Evolutionary conservation across 139 green algal genomes (phyloP), one percentile per base, ranked within the genome.

Genomic region (Chlamydomonas sphaeroides): DNA sequence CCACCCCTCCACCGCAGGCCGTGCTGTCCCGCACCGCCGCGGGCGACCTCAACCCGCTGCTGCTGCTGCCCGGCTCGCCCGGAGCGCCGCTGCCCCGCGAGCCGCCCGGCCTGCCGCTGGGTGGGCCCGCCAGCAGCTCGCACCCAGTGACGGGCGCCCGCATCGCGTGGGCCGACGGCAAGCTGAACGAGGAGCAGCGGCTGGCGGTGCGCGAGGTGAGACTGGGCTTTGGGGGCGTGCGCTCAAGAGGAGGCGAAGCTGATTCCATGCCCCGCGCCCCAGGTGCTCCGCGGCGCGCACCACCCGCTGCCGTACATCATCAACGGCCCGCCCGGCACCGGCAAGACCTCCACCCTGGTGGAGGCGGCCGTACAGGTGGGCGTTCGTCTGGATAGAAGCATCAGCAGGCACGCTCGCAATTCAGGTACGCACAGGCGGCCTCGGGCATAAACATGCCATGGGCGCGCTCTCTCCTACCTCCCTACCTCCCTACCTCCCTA

Each of bases 291-390:
- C 3, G 77, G 76, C 10, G 74, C 49, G 11, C 69, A 86, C 57
- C 75, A 74, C 0, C 70, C 69, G 17, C 65, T 86, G 81, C 81
- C 86, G 3, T 90, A 84, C 77, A 68, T 90, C 42, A 85, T 90
- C 65, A 88, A 79, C 67, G 86, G 86, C 17, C 86, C 86, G 26
- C 86, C 86, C 18, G 86, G 65, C 23, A 87, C 81, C 30, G 87
- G 87, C 36, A 91, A 91, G 80, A 91, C 87, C 4, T 74, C 75
- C 15, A 89, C 84, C 26, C 66, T 87, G 35, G 86, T 85, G 59
- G 87, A 91, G 59, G 87, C 84, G 25, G 87, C 87, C n/a, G 42
- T 69, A 42, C 87, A 91, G 83, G 86, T 90, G 83, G 3, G 67
- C 32, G 36, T 53, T n/a, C n/a, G n/a, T n/a, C n/a, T n/a, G n/a